phyloP scores from a whole-genome alignment of 1,139 yeast genomes.

The Saccharomyces hybrid region DNA sequence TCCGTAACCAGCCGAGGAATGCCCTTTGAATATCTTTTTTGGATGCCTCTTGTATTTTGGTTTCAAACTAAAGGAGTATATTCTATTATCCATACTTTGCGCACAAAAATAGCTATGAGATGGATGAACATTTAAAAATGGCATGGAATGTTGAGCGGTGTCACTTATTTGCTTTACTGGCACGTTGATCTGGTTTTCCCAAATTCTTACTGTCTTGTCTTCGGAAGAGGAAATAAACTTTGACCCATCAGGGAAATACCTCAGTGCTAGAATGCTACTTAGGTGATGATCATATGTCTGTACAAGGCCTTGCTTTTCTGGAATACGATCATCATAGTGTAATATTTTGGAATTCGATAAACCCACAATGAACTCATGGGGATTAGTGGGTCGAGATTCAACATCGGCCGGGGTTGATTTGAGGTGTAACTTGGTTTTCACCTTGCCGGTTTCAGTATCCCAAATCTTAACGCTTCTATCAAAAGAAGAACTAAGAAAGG shows the following conservation, averaged over 20 bases:
- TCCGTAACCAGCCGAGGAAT: conserved; percentile 68
- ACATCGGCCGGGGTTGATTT: conserved; percentile 54
- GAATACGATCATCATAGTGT: conserved; percentile 50
- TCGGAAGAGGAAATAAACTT: conserved; percentile 74
- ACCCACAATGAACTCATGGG: conserved; percentile 62
- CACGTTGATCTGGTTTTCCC: conserved; percentile 79
- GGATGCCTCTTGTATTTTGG: conserved; percentile 56
- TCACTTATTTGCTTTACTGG: conserved; percentile 79
- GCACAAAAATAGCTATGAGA: conserved; percentile 53
- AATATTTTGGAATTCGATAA: conserved; percentile 57
- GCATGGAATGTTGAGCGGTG: conserved; percentile 76
- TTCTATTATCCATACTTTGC: conserved; percentile 73
- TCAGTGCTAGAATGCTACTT: conserved; percentile 60
- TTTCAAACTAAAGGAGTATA: conserved; percentile 55
- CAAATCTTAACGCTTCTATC: conserved; percentile 62
- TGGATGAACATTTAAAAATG: conserved; percentile 57
- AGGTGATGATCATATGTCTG: conserved; percentile 80
- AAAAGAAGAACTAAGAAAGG: conserved; percentile 67
- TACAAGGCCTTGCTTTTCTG: conserved; percentile 36
- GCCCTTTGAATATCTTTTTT: conserved; percentile 63
- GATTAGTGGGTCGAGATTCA: conserved; percentile 52
- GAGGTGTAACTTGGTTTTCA: conserved; percentile 38
- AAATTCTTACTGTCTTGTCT: conserved; percentile 71
- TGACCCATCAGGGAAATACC: conserved; percentile 48
- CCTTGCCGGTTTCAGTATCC: conserved; percentile 73